Conservation (phyloP, 495 filamentous ascomycete species). For the Aspergillus biplanus region DNA sequence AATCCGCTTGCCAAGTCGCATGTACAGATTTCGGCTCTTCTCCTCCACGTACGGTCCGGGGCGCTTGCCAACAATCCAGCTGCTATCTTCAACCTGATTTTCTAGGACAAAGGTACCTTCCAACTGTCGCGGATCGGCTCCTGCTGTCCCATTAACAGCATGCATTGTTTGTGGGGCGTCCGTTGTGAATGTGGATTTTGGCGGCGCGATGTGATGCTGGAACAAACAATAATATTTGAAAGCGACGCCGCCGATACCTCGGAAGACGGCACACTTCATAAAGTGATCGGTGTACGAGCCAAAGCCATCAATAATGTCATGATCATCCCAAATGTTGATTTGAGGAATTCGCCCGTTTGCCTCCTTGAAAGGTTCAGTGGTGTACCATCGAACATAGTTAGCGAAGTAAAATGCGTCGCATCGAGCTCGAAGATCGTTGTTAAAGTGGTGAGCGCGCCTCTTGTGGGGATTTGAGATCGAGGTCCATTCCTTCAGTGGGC, state of each 20-base stretch:
- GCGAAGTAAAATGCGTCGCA: conserved; percentile 90
- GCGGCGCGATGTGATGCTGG: conserved; percentile 88
- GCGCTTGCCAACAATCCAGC: conserved; percentile 76
- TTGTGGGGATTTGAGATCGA: conserved; percentile 81
- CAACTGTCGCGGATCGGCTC: conserved; percentile 67
- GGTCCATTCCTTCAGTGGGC: conserved; percentile 80
- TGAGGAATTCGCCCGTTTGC: conserved; percentile 89
- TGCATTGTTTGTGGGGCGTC: conserved; percentile 60
- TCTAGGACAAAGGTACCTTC: conserved; percentile 69
- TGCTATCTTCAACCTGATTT: conserved; percentile 62
- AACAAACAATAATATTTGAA: conserved; percentile 94
- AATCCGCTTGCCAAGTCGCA: conserved; percentile 80
- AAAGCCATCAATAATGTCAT: conserved; percentile 91
- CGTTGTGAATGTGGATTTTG: conserved; percentile 80
- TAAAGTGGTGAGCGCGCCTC: conserved; percentile 74
- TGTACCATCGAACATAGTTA: conserved; percentile 90
- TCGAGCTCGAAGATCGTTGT: conserved; percentile 68
- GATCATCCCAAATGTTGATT: conserved; percentile 95
- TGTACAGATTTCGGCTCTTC: conserved; percentile 77
- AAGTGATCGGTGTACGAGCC: conserved; percentile 92
- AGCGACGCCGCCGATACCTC: conserved; percentile 83
- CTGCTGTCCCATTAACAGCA: conserved; percentile 51
- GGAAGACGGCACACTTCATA: conserved; percentile 90
- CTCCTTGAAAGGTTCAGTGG: conserved; percentile 76
- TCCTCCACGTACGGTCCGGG: conserved; percentile 83